Base-by-base conservation (phyloP, 257 asterid genomes). In the Solanum tacnaense region DNA sequence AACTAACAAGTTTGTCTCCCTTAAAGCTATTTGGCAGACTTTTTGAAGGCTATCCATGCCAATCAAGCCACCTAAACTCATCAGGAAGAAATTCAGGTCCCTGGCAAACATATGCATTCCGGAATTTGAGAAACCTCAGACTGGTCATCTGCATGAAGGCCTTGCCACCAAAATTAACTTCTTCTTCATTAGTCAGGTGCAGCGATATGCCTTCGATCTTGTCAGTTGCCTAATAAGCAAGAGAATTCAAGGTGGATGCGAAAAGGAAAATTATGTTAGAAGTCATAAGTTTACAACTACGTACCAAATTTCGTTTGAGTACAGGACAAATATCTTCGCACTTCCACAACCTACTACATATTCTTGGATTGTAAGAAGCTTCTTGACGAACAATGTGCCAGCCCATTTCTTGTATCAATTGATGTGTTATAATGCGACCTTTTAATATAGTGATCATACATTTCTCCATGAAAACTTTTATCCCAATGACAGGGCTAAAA, bases 61-160 rank as follows among this genome's bases (percentile, higher is more conserved):
- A 88, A 49, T 83, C 39, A 9, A 88, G 78, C 89, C 89, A 83
- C 44, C 39, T 49, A 38, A 88, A 62, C 4, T 88, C 67, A 38
- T 46, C 52, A 34, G 89, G 75, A n/a, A 88, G 32, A 56, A 70
- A 46, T 35, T 34, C 15, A 49, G 46, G 89, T n/a, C 73, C 87
- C 62, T 70, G 87, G 25, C 38, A 68, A 87, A 83, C 74, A 84
- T 39, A 15, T 27, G 21, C 88, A 76, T 86, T 86, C 75, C 36
- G 41, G 13, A 88, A 32, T 86, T 86, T 88, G 84, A 88, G 90
- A 31, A 88, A 41, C 76, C 90, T 88, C 41, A 88, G 60, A 9
- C 44, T 89, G 7, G 9, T 46, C 89, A 89, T 86, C 20, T 27
- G 72, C 60, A 6, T 20, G 29, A 89, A 52, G 13, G 84, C 84